phyloP scores from a whole-genome alignment of 129 eudicot genomes.

The Glebionis coronaria region DNA sequence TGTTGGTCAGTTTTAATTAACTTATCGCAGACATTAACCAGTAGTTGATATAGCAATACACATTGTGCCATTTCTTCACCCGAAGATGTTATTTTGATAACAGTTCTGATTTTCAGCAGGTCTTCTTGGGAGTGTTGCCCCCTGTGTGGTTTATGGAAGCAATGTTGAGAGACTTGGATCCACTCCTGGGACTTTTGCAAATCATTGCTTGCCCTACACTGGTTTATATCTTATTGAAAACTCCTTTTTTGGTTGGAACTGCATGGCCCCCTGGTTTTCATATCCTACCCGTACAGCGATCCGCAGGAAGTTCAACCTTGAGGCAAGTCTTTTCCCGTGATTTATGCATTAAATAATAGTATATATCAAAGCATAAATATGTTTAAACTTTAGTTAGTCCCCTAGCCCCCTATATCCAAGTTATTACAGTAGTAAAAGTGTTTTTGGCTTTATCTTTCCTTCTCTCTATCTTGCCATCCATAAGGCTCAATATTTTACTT shows the following conservation, averaged over 20 bases:
- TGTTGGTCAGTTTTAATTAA: neutral
- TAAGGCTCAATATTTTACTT: too few species aligned
- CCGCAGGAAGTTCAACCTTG: constrained; percentile 85
- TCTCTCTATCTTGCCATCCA: too few species aligned
- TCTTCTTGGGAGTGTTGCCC: constrained; percentile 87
- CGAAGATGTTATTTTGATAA: neutral
- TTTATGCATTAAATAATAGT: too few species aligned
- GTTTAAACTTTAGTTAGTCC: too few species aligned
- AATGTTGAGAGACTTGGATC: constrained; percentile 89
- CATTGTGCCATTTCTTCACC: neutral
- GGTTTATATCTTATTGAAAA: constrained; percentile 74
- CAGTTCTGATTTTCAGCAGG: constrained; percentile 40
- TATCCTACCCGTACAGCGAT: constrained; percentile 77
- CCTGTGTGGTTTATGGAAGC: constrained; percentile 91
- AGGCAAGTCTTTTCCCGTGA: constrained; percentile 37
- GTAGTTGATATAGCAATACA: neutral
- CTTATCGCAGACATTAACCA: neutral
- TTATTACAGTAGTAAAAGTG: too few species aligned
- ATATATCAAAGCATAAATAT: too few species aligned
- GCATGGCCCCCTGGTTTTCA: constrained; percentile 88
- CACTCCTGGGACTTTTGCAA: constrained; percentile 74
- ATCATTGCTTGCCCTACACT: constrained; percentile 84
- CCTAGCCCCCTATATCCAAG: too few species aligned
- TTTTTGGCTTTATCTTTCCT: too few species aligned
- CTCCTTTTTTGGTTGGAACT: constrained; percentile 70